Conservation (phyloP, 805 yeast genomes). For the Candida pini region DNA sequence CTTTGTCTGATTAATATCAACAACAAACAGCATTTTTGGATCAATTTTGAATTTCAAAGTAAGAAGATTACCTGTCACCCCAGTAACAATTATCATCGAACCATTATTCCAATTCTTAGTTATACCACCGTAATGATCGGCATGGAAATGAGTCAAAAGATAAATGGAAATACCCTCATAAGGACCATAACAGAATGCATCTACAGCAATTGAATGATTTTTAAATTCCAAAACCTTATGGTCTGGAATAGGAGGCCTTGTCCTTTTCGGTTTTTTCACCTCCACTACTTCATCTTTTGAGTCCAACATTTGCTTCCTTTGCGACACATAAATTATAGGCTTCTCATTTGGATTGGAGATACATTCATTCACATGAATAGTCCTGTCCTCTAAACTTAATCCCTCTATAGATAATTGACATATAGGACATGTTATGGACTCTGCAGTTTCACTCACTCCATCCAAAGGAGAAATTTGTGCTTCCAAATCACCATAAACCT, state of each 20-base stretch:
- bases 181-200: conserved; percentile 54
- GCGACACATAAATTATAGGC: conserved; percentile 16
- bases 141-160: conserved; percentile 78
- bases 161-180: conserved; percentile 44
- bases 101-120: conserved; percentile 72
- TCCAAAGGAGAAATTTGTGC: background rate
- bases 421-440: conserved; percentile 42
- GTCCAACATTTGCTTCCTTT: background rate
- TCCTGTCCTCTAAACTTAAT: conserved; percentile 37
- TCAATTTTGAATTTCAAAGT: conserved; percentile 49
- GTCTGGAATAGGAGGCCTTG: conserved; percentile 41
- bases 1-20: conserved; percentile 34
- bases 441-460: background rate
- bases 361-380: conserved; percentile 53
- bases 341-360: conserved; percentile 24
- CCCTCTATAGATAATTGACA: conserved; percentile 37
- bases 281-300: conserved; percentile 6
- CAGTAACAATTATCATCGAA: conserved; percentile 59
- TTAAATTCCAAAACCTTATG: conserved; percentile 48
- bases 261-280: conserved; percentile 15
- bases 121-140: conserved; percentile 92
- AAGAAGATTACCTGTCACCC: conserved; percentile 58
- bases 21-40: conserved; percentile 32
- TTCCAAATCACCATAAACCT: background rate
- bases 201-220: conserved; percentile 44